Base-by-base conservation (phyloP, 345 rosid species). In the Corchorus olitorius region DNA sequence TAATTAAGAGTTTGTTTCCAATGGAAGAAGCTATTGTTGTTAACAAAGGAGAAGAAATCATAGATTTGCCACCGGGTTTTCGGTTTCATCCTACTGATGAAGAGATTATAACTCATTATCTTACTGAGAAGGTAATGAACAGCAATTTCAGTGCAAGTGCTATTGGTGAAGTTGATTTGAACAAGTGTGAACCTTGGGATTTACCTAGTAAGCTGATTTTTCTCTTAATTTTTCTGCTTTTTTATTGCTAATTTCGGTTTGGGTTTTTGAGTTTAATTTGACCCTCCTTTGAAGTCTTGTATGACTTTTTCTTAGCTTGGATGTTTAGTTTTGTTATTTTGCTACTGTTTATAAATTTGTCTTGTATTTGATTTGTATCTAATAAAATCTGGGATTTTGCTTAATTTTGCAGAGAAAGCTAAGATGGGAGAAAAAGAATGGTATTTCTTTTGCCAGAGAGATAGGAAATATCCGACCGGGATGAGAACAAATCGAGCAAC, bases 401-500 rank as follows among this genome's bases (percentile, higher is more conserved):
- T 66, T 64, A 5, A 22, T 61, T 54, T 56, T 87, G 76, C 81
- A 93, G 98, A 75, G 81, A 93, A 85, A 53, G 99, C 99, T 66
- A 96, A 93, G 93, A 96, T 92, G 93, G 99, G 97, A 0, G 99
- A 92, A 86, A 91, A 89, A 50, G 97, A 92, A 82, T 92, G 90
- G 87, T 96, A 93, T 86, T 96, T 96, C 84, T 96, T 93, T 74
- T 96, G 97, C 73, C 94, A 89, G 64, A 91, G 91, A 78, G 99
- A 96, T 65, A 79, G 94, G 75, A 96, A 96, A 80, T 96, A 96
- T 22, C 98, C 99, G n/a, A 96, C 99, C 0, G 99, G 99, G 19
- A 89, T 89, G 90, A 91, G 99, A 77, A 96, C 99, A 1, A 96
- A 96, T 70, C 89, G 99, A 50, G 99, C 99, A 2, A 96, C 99